phyloP scores from a whole-genome alignment of 352 stramenopile species.

The Phytophthora ramorum region DNA sequence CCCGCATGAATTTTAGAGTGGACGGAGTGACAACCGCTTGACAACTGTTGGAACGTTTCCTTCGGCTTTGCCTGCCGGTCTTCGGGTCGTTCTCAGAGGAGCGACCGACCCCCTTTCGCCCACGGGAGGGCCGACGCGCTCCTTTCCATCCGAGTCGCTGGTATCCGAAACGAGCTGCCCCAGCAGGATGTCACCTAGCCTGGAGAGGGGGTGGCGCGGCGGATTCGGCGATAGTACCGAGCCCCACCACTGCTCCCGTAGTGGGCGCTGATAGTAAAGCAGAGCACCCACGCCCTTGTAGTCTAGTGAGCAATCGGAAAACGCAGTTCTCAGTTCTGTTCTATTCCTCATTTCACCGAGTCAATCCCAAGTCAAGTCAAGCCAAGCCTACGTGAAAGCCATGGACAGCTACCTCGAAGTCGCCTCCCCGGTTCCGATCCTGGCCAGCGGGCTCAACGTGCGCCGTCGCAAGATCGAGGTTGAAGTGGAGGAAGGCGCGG shows the following conservation, averaged over 20 bases:
- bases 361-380: conserved; percentile 20
- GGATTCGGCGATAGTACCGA: conserved; percentile 8
- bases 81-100: not conserved
- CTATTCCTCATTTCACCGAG: conserved; percentile 26
- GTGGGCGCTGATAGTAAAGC: not conserved
- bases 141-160: not conserved
- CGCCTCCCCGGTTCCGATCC: conserved; percentile 18
- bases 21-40: conserved; percentile 3
- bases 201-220: not conserved
- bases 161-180: not conserved
- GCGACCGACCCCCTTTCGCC: conserved; percentile 1
- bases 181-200: conserved; percentile 10
- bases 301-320: not conserved
- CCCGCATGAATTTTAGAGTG: conserved; percentile 11
- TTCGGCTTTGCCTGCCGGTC: not conserved
- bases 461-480: conserved; percentile 49
- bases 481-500: conserved; percentile 37
- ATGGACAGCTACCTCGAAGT: conserved; percentile 28
- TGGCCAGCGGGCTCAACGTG: conserved; percentile 14
- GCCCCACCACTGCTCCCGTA: too few relatives aligned
- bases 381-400: not conserved
- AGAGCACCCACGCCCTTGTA: too few relatives aligned
- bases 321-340: not conserved
- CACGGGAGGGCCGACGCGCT: not conserved
- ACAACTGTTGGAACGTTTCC: conserved; percentile 13